A percentile compares a stretch with the other conserved stretches of the same genome.
Evolutionary conservation across 805 yeast species (phyloP).

Genomic region (Suhomyces faveliae): DNA sequence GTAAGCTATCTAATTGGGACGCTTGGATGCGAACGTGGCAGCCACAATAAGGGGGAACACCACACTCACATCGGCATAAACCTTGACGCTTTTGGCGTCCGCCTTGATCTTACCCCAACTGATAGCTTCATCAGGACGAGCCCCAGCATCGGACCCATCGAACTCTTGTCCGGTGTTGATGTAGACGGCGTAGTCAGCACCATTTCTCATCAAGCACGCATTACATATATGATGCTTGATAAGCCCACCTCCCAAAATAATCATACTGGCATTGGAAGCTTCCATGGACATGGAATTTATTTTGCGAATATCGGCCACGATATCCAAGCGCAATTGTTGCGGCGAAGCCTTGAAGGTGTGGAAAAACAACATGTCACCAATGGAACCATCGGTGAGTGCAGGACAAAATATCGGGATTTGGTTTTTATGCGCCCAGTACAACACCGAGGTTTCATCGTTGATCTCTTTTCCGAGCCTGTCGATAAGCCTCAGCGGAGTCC

Average conservation of each 20-base stretch:
- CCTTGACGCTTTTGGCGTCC: constrained; percentile 87
- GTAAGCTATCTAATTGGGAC: background rate
- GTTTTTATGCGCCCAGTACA: constrained; percentile 98
- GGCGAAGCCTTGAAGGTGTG: constrained; percentile 96
- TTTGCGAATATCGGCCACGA: constrained; percentile 89
- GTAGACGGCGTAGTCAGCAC: constrained; percentile 96
- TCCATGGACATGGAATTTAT: constrained; percentile 95
- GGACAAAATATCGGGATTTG: constrained; percentile 97
- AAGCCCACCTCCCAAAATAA: constrained; percentile 93
- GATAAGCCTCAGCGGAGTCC: constrained; percentile 94
- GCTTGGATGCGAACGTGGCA: constrained; percentile 84
- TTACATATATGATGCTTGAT: constrained; percentile 96
- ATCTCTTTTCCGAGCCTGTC: constrained; percentile 95
- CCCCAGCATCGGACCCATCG: constrained; percentile 99
- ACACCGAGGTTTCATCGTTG: constrained; percentile 86
- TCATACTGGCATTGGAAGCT: constrained; percentile 92
- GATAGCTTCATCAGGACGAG: constrained; percentile 97
- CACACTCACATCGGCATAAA: constrained; percentile 90
- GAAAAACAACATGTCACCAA: constrained; percentile 98
- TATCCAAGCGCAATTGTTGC: constrained; percentile 81
- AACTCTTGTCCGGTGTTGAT: constrained; percentile 98
- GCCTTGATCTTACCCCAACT: constrained; percentile 99
- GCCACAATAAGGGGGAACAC: constrained; percentile 97
- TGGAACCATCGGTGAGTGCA: constrained; percentile 95
- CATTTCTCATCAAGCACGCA: constrained; percentile 98